Percentiles rank a stretch among this genome's conserved stretches.
Evolutionary conservation across 2,329 filamentous ascomycete genomes (phyloP).

Genomic region (Mycocentrospora acerina): DNA sequence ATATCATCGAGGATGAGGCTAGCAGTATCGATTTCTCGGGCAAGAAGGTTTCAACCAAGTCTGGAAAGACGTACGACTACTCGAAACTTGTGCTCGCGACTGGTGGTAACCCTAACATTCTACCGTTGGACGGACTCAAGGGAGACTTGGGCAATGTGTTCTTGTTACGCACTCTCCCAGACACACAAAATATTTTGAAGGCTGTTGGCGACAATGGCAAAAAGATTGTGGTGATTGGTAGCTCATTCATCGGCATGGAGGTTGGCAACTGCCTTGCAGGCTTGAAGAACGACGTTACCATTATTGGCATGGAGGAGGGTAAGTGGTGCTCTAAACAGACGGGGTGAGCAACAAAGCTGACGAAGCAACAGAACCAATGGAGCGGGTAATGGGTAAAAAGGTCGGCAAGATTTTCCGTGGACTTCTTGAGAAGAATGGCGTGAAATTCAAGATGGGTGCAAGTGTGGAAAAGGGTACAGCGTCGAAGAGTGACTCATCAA

Average conservation of each 20-base stretch:
- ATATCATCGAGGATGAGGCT: constrained; percentile 62
- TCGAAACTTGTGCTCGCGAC: constrained; percentile 89
- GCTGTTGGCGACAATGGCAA: constrained; percentile 81
- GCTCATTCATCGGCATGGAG: constrained; percentile 98
- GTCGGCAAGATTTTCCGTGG: constrained; percentile 81
- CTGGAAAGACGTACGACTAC: constrained; percentile 72
- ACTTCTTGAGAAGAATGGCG: constrained; percentile 77
- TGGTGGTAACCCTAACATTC: constrained; percentile 72
- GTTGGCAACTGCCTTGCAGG: constrained; percentile 76
- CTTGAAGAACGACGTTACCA: constrained; percentile 78
- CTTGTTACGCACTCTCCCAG: constrained; percentile 72
- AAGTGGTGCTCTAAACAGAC: constrained; percentile 1
- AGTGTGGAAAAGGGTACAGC: constrained; percentile 81
- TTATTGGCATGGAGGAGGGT: constrained; percentile 81
- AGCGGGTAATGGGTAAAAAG: constrained; percentile 79
- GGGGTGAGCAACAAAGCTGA: constrained; percentile 9
- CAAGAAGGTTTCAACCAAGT: constrained; percentile 74
- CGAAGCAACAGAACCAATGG: constrained; percentile 63
- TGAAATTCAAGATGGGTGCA: constrained; percentile 84
- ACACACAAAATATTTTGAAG: constrained; percentile 74
- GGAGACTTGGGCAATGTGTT: constrained; percentile 82
- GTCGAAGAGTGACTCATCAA: constrained; percentile 64
- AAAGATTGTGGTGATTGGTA: constrained; percentile 89
- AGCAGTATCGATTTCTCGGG: constrained; percentile 72
- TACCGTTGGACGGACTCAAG: constrained; percentile 85